Base-by-base conservation (phyloP, 106 monocot genomes). In the Hemerocallis citrina region DNA sequence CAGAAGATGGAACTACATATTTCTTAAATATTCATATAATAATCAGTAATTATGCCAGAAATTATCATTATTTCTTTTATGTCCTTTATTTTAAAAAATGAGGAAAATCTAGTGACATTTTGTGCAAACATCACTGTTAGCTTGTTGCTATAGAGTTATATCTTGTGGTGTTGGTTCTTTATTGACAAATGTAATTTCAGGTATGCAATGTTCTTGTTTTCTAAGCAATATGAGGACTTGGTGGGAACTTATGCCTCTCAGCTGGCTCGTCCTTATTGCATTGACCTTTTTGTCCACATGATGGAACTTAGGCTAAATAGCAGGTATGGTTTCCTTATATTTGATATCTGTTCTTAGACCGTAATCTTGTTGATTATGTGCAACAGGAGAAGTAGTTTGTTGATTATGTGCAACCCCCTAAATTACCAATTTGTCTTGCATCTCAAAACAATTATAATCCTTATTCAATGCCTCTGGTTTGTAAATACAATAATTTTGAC, bases 251-350 rank as follows among this genome's bases (percentile, higher is more conserved):
- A 98, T 68, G 92, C 92, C 22, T 92, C 92, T 73, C 98, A 98
- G 66, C 74, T 98, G 47, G 68, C 80, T n/a, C 79, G 75, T 11
- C 82, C 92, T 31, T 78, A 77, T 57, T 98, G 98, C 62, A 77
- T 98, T 73, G 98, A 98, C 70, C 70, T 98, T 35, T 98, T 98
- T 74, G 98, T 98, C 7, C 59, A 92, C 65, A 98, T 98, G 92
- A 84, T 92, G 88, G 98, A 98, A 69, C 75, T 85, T 32, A 77
- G 85, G 67, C 70, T 88, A 52, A 77, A 88, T 80, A 76, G 79
- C 79, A 96, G 96, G 96, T 96, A 79, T 23, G 12, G 3, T 6
- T 23, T 7, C 31, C 6, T 27, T 50, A n/a, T n/a, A n/a, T n/a
- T n/a, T n/a, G n/a, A n/a, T n/a, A n/a, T n/a, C n/a, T n/a, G n/a